These are phyloP conservation scores for Thermomyces lanuginosus DNA, from an alignment of 2,329 filamentous ascomycete genomes.

Conservation along the genomic window DNA sequence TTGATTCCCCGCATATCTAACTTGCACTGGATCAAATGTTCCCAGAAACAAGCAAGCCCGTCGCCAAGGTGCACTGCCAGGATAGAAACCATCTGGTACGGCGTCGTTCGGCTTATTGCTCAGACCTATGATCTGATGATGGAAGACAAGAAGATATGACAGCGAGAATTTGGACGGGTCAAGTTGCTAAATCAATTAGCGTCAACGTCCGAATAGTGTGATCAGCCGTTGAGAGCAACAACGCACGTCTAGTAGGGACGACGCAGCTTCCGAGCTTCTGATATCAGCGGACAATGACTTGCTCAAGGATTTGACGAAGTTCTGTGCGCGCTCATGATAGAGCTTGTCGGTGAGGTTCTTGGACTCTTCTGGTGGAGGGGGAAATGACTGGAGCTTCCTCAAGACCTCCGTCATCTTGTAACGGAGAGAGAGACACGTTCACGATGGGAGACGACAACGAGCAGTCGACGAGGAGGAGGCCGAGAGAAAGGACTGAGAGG, in stretches of 20 bases:
- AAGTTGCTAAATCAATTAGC: constrained; percentile 17
- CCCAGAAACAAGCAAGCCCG: constrained; percentile 36
- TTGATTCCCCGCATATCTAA: constrained; percentile 28
- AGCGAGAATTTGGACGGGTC: constrained; percentile 44
- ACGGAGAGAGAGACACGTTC: too few species aligned
- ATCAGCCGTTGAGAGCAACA: constrained; percentile 1
- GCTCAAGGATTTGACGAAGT: constrained; percentile 23
- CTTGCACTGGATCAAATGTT: constrained; percentile 34
- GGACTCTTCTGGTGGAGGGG: constrained; percentile 20
- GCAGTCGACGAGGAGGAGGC: too few species aligned
- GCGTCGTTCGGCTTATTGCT: constrained; percentile 20
- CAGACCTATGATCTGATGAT: constrained; percentile 29
- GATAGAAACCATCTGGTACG: constrained; percentile 25
- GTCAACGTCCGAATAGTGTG: constrained; percentile 1
- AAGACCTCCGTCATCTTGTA: constrained; percentile 17
- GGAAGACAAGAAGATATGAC: constrained; percentile 41
- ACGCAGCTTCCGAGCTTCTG: constrained; percentile 7
- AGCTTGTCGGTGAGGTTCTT: constrained; percentile 20
- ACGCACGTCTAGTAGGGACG: constrained; percentile 20
- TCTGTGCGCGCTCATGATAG: constrained; percentile 29
- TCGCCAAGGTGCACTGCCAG: constrained; percentile 33
- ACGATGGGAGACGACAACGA: too few species aligned
- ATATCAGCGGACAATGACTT: constrained; percentile 19
- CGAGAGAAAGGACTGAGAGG: too few species aligned
- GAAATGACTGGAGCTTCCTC: constrained; percentile 23